Conservation (phyloP, 768 basidiomycete genomes). For the Porpolomopsis calyptriformis region DNA sequence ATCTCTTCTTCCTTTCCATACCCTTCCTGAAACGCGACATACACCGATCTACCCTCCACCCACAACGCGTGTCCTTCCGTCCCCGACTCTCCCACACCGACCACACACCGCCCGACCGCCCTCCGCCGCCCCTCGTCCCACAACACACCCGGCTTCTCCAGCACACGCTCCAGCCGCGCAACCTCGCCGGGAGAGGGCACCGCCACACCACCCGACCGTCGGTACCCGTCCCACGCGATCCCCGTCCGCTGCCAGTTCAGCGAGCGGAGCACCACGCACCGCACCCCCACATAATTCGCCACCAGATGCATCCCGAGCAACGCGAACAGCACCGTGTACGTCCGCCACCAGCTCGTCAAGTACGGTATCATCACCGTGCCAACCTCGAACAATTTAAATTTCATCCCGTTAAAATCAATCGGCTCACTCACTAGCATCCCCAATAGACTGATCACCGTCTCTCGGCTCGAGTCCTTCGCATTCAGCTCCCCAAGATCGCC, state of each 20-base stretch:
- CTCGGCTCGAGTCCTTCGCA: conserved; percentile 63
- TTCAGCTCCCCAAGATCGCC: conserved; percentile 64
- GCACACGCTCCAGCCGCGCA: too few species aligned
- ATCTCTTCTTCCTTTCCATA: too few species aligned
- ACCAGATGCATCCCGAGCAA: conserved; percentile 45
- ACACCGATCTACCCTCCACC: too few species aligned
- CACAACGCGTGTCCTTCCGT: too few species aligned
- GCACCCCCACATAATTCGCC: conserved; percentile 52
- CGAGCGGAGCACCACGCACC: conserved; percentile 43
- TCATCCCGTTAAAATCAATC: background rate
- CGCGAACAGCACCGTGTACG: conserved; percentile 39
- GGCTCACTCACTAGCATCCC: conserved; percentile 55
- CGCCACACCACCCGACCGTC: conserved; percentile 12
- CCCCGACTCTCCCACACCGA: too few species aligned
- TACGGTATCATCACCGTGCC: conserved; percentile 51
- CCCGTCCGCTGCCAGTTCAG: conserved; percentile 50
- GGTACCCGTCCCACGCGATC: conserved; percentile 41
- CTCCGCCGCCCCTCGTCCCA: too few species aligned
- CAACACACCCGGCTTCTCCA: too few species aligned
- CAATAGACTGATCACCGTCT: conserved; percentile 55
- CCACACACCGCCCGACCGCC: too few species aligned
- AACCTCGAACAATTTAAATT: conserved; percentile 28
- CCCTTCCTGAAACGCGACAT: too few species aligned
- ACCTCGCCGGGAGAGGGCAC: conserved; percentile 28
- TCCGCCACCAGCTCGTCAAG: conserved; percentile 36